Evolutionary conservation across 2,329 filamentous ascomycete genomes (phyloP), one percentile per base, ranked within the genome.

Genomic region (Trichoderma sp.): DNA sequence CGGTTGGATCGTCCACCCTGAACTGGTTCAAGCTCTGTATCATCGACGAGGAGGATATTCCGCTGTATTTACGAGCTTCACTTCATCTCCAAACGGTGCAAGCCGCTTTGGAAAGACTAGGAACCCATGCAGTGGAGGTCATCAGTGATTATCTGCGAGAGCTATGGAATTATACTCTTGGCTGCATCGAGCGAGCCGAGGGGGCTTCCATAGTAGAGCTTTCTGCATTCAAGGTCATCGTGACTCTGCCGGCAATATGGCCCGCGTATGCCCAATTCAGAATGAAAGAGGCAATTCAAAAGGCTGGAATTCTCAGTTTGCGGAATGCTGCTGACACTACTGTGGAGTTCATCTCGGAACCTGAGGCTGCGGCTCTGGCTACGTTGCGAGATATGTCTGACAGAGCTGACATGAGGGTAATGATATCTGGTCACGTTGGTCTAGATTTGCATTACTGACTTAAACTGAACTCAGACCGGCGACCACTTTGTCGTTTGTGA

Each of bases 231-330:
- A 77, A 82, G 13, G 74, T 86, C 3, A 78, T 85, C 1, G 73
- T 84, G 1, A 85, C 84, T 0, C 47, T 86, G 0, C 84, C 84
- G 0, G 84, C 84, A 0, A 85, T 86, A 9, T 86, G 84, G 84
- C 81, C 82, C 0, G 74, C 78, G 0, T 83, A 83, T 68, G 81
- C 81, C 1, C 78, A 79, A 1, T 26, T 71, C 0, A 71, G 77
- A 0, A 85, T 86, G 84, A 73, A 76, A 0, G 61, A 78, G 0
- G 84, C 83, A 0, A 78, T 79, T 0, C 43, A 73, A 0, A 20
- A 63, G 0, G 81, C 84, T 0, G 84, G 84, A 0, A 80, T 86
- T 3, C 73, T 84, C 0, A 70, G 75, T 0, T 9, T 47, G 0
- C 74, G 80, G 0, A 5, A 62, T 0, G 76, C 76, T 1, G 81